Percentiles rank a stretch among this genome's conserved stretches.
Evolutionary conservation across 257 asterid species (phyloP).

Genomic region (Solanum neorickii): DNA sequence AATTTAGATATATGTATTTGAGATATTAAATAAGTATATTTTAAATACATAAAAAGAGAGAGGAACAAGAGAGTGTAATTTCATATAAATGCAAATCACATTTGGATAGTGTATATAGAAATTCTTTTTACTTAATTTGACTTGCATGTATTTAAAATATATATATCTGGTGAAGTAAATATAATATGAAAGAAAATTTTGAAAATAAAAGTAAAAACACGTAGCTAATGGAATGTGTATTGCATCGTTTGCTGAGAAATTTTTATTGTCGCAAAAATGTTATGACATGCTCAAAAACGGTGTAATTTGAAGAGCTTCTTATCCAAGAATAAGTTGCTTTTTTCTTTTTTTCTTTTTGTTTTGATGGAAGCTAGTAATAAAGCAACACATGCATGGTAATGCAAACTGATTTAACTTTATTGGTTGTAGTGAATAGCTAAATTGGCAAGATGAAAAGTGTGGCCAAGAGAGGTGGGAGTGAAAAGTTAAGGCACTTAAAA

Average conservation of each 20-base stretch:
- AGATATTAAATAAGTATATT: too few relatives aligned
- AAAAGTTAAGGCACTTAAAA: not conserved
- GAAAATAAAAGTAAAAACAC: not conserved
- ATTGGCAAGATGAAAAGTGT: not conserved
- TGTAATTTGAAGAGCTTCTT: not conserved
- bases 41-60: not conserved
- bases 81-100: not conserved
- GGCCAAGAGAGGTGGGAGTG: not conserved
- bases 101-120: too few relatives aligned
- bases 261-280: not conserved
- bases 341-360: not conserved
- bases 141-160: too few relatives aligned
- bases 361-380: not conserved
- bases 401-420: not conserved
- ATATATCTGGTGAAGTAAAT: too few relatives aligned
- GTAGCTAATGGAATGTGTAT: not conserved
- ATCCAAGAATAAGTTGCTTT: not conserved
- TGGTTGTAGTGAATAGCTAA: not conserved
- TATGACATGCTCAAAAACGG: not conserved
- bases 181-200: not conserved
- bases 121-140: not conserved
- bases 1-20: too few relatives aligned
- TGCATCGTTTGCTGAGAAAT: not conserved
- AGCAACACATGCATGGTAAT: not conserved
- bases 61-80: too few relatives aligned